Evolutionary conservation across 2,329 filamentous ascomycete species (phyloP).

Genomic region (Fusarium solani-melongenae): DNA sequence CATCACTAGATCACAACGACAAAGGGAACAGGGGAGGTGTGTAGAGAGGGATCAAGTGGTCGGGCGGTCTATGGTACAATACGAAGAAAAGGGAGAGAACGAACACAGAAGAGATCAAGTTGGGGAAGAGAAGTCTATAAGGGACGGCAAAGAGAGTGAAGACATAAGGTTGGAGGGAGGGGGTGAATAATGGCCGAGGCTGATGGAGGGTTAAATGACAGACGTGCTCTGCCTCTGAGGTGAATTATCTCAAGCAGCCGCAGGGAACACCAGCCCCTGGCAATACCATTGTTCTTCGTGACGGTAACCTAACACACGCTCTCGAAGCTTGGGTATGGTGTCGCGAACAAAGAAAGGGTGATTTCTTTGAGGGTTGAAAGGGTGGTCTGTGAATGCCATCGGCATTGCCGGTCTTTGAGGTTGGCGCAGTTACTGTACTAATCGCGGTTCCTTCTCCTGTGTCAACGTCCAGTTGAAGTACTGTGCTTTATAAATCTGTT

Average conservation of each 20-base stretch:
- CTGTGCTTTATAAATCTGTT: not conserved
- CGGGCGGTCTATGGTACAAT: constrained; percentile 4
- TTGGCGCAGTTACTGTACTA: not conserved
- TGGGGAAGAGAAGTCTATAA: not conserved
- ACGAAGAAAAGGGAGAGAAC: not conserved
- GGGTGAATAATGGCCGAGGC: not conserved
- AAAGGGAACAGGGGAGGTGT: not conserved
- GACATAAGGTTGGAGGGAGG: not conserved
- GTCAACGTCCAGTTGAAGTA: not conserved
- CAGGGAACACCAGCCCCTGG: constrained; percentile 1
- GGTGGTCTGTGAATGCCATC: constrained; percentile 23
- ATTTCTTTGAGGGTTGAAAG: constrained; percentile 13
- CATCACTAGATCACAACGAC: not conserved
- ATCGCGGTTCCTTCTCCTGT: not conserved
- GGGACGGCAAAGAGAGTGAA: constrained; percentile 11
- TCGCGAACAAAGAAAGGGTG: constrained; percentile 23
- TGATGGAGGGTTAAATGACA: constrained; percentile 24
- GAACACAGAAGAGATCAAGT: not conserved
- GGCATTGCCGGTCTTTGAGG: constrained; percentile 17
- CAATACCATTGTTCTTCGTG: constrained; percentile 27
- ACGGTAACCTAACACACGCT: constrained; percentile 2
- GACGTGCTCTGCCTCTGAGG: not conserved
- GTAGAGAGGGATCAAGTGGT: not conserved
- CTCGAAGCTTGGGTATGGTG: constrained; percentile 1
- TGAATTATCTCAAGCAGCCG: not conserved